Base-by-base conservation (phyloP, 805 yeast genomes). In the Teunomyces kruisii region DNA sequence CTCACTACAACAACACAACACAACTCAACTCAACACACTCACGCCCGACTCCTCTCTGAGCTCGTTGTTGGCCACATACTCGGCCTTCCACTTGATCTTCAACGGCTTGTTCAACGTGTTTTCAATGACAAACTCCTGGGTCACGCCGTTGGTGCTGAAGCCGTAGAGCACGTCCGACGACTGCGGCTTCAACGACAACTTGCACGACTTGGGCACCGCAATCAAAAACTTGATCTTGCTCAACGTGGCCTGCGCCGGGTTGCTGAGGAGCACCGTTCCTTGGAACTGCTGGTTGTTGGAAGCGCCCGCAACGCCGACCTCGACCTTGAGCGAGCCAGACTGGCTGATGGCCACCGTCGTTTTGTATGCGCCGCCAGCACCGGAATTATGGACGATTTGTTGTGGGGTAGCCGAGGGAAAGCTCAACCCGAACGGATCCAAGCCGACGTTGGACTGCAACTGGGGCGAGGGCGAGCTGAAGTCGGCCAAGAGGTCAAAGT, bases 11-110 rank as follows among this genome's bases (percentile, higher is more conserved):
- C n/a, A n/a, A n/a, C n/a, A n/a, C n/a, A n/a, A n/a, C n/a, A n/a
- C n/a, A n/a, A n/a, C n/a, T 33, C 22, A 35, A 22, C 22, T 35
- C 38, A 62, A 54, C 9, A 52, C 58, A 49, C 64, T 61, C 14
- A 83, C 80, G 6, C 89, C 88, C 8, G 81, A 74, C 51, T 81
- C 86, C 53, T 78, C 83, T 15, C 64, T 64, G 7, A 64, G 61
- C 16, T 62, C 59, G n/a, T 81, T 79, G 43, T 76, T 78, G 8
- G 75, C 59, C 9, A 57, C 54, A 59, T 79, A 88, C 45, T 78
- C 78, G 17, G 78, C 75, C 62, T 84, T 86, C 92, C 91, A 88
- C 62, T 88, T 85, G 47, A 88, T 72, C 63, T 86, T 87, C 53
- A 85, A 67, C 19, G 59, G 61, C 54, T 68, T 73, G 31, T 57